Evolutionary conservation across 176 grass and related monocot genomes (phyloP).

Genomic region (Musa troglodytarum): DNA sequence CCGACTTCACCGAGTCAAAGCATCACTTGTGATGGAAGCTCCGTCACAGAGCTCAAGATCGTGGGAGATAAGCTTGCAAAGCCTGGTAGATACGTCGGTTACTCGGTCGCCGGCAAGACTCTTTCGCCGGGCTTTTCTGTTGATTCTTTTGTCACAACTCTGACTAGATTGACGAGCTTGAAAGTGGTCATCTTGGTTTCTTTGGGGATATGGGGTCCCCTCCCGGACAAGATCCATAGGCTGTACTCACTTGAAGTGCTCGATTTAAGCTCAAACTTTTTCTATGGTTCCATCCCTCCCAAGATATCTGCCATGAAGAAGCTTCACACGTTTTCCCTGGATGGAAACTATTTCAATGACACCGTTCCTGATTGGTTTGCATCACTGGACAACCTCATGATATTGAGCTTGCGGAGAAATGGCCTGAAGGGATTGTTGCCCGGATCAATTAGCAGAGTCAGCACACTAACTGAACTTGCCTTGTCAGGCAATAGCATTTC

Average conservation of each 20-base stretch:
- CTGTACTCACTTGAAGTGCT: slow-evolving; percentile 74
- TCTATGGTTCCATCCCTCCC: slow-evolving; percentile 70
- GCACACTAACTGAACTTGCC: slow-evolving; percentile 53
- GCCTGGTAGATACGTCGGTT: slow-evolving; percentile 47
- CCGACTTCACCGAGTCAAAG: slow-evolving; percentile 30
- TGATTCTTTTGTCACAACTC: slow-evolving; percentile 81
- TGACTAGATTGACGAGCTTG: slow-evolving; percentile 55
- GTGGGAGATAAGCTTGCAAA: slow-evolving; percentile 65
- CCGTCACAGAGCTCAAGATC: slow-evolving; percentile 65
- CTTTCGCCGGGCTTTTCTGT: slow-evolving; percentile 62
- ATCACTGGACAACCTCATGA: slow-evolving; percentile 60
- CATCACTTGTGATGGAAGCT: slow-evolving; percentile 44
- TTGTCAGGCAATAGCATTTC: slow-evolving; percentile 67
- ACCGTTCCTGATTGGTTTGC: slow-evolving; percentile 76
- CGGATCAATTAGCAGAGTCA: slow-evolving; percentile 47
- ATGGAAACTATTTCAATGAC: slow-evolving; percentile 81
- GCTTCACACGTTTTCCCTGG: slow-evolving; percentile 58
- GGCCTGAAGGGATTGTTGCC: slow-evolving; percentile 48
- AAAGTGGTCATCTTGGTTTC: slow-evolving; percentile 78
- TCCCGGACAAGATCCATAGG: slow-evolving; percentile 82
- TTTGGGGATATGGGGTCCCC: slow-evolving; percentile 84
- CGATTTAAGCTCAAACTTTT: slow-evolving; percentile 86
- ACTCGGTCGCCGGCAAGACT: slow-evolving; percentile 44
- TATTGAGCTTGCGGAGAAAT: slow-evolving; percentile 65
- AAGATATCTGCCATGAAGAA: slow-evolving; percentile 62